phyloP scores from a whole-genome alignment of 2,329 filamentous ascomycete genomes.

The Rutstroemia sp. region DNA sequence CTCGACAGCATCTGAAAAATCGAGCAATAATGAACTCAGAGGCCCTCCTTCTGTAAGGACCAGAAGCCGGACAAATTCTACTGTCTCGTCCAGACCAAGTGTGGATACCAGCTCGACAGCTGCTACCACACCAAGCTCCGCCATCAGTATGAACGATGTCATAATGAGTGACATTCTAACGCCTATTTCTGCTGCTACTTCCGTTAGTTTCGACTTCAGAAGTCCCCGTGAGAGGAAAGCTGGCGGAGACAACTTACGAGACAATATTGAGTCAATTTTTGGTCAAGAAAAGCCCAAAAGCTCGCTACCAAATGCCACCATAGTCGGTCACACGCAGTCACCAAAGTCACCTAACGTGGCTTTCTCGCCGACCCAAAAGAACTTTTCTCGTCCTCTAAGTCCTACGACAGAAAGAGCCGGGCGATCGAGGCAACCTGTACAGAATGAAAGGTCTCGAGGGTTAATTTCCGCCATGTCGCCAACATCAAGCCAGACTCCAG shows the following conservation, averaged over 20 bases:
- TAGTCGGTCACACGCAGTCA: background rate
- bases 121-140: background rate
- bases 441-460: background rate
- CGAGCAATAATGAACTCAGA: background rate
- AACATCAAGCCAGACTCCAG: background rate
- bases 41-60: background rate
- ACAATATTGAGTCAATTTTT: background rate
- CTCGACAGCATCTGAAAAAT: conserved; percentile 6
- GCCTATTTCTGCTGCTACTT: background rate
- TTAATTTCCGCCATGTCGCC: background rate
- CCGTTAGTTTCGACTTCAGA: background rate
- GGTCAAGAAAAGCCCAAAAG: background rate
- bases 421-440: background rate
- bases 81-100: background rate
- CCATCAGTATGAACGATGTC: background rate
- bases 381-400: background rate
- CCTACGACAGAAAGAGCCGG: background rate
- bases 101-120: background rate
- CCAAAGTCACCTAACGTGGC: background rate
- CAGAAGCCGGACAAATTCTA: background rate
- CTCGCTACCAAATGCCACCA: too few relatives aligned
- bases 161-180: background rate
- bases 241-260: background rate
- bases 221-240: background rate
- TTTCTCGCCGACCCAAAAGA: background rate